Percentiles rank a stretch among this genome's conserved stretches.
Conservation (phyloP, 2,329 filamentous ascomycete species). For the Volutella citrinella region DNA sequence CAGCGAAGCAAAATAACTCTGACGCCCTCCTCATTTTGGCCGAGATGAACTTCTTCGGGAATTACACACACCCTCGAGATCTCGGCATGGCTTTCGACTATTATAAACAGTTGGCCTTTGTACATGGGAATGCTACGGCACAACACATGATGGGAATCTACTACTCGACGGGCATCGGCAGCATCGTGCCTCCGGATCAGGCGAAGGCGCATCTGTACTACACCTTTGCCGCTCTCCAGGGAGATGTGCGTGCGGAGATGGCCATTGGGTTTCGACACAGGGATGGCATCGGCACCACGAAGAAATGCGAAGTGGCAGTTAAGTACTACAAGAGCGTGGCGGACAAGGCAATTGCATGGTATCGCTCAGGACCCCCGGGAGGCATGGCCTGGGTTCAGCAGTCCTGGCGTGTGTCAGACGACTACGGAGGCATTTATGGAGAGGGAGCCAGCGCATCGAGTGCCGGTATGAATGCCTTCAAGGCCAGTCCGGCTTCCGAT, state of each 20-base stretch:
- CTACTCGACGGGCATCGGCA: slow-evolving; percentile 89
- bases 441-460: slow-evolving; percentile 90
- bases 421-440: slow-evolving; percentile 88
- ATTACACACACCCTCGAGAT: slow-evolving; percentile 82
- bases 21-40: slow-evolving; percentile 88
- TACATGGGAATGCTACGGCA: slow-evolving; percentile 84
- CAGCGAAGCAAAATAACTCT: slow-evolving; percentile 58
- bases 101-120: slow-evolving; percentile 73
- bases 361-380: slow-evolving; percentile 85
- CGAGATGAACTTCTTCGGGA: slow-evolving; percentile 96
- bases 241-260: slow-evolving; percentile 87
- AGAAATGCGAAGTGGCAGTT: slow-evolving; percentile 80
- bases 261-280: slow-evolving; percentile 85
- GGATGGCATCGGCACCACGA: slow-evolving; percentile 77
- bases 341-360: slow-evolving; percentile 87
- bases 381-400: slow-evolving; percentile 76
- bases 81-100: slow-evolving; percentile 75
- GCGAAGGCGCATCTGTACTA: slow-evolving; percentile 92
- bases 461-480: slow-evolving; percentile 77
- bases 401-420: slow-evolving; percentile 83
- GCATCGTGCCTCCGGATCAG: slow-evolving; percentile 78
- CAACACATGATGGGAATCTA: slow-evolving; percentile 95
- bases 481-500: slow-evolving; percentile 70
- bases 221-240: slow-evolving; percentile 83
- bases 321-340: slow-evolving; percentile 92